These are phyloP conservation scores for Oxytropis ochrocephala DNA, from an alignment of 306 rosid species.

Conservation along the genomic window DNA sequence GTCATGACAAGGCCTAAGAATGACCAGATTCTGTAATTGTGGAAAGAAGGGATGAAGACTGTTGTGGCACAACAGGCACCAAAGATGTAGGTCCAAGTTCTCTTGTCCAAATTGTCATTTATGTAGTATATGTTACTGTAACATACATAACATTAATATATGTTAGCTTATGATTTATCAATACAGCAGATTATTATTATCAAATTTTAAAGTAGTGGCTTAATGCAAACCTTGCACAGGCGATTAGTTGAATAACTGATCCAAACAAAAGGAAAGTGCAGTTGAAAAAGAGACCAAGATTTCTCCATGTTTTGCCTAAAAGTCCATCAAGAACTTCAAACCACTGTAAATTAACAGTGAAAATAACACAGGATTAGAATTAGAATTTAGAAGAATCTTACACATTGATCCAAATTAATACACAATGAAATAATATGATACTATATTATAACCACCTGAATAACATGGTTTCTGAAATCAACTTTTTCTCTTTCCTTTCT, in stretches of 20 bases:
- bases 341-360: constrained; percentile 48
- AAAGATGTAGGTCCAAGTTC: constrained; percentile 97
- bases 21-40: constrained; percentile 94
- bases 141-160: not conserved
- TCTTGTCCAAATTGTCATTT: constrained; percentile 98
- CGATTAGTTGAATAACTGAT: constrained; percentile 94
- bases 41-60: constrained; percentile 94
- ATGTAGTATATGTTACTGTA: constrained; percentile 86
- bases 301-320: constrained; percentile 92
- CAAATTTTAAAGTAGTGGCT: not conserved
- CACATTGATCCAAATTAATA: not conserved
- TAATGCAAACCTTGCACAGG: constrained; percentile 80
- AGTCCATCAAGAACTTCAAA: constrained; percentile 99
- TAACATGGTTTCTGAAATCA: constrained; percentile 92
- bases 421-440: not conserved
- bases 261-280: constrained; percentile 97
- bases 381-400: constrained; percentile 1
- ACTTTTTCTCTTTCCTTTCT: constrained; percentile 93
- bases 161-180: not conserved
- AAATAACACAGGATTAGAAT: not conserved
- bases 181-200: not conserved
- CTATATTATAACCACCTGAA: constrained; percentile 53
- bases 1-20: constrained; percentile 93
- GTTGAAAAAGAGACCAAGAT: constrained; percentile 83
- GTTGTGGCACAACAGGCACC: constrained; percentile 99